Conservation (phyloP, 331 rosid species). For the Arachis monticola region DNA sequence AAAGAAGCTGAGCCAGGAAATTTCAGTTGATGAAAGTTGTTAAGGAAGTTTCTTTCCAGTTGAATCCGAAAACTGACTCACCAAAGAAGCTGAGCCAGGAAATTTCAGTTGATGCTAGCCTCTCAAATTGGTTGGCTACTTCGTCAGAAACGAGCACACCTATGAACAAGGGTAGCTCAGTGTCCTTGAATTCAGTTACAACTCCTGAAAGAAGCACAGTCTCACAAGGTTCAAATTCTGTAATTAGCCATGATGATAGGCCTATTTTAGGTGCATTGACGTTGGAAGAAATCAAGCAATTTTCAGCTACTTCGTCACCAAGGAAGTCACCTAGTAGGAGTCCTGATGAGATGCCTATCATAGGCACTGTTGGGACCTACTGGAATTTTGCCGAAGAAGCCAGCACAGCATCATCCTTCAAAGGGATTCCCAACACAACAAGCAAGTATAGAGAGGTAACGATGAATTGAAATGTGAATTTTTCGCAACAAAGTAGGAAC, state of each 20-base stretch:
- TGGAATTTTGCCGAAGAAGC: constrained; percentile 58
- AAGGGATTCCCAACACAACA: constrained; percentile 92
- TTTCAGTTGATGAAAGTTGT: too few species aligned
- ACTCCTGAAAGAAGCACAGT: constrained; percentile 50
- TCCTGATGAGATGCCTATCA: constrained; percentile 80
- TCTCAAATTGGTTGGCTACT: constrained; percentile 88
- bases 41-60: constrained; percentile 49
- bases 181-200: constrained; percentile 28
- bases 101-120: constrained; percentile 86
- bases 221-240: constrained; percentile 64
- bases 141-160: constrained; percentile 62
- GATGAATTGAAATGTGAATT: constrained; percentile 38
- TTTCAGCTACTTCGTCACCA: constrained; percentile 75
- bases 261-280: constrained; percentile 95
- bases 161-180: constrained; percentile 42
- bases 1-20: constrained; percentile 56
- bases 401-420: constrained; percentile 61
- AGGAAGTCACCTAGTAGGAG: constrained; percentile 75
- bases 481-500: constrained; percentile 21
- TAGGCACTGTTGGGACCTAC: constrained; percentile 74
- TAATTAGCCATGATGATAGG: constrained; percentile 74
- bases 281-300: constrained; percentile 81
- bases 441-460: constrained; percentile 96
- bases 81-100: constrained; percentile 58
- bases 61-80: constrained; percentile 47